phyloP scores from a whole-genome alignment of 2,329 filamentous ascomycete genomes.

The Diplodia sapinea region DNA sequence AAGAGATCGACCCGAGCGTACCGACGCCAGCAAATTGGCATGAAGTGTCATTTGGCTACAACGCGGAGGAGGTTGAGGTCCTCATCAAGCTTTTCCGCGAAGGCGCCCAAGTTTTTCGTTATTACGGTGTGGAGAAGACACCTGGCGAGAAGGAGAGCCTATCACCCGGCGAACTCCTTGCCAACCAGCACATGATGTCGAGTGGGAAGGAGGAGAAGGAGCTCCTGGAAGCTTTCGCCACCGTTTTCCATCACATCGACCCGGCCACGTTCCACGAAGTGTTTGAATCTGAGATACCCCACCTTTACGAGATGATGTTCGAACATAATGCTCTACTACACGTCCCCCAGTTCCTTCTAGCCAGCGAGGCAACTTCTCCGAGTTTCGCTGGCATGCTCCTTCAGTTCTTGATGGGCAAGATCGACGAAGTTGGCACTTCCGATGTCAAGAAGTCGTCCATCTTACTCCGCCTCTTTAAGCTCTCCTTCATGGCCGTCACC shows the following conservation, averaged over 20 bases:
- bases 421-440: conserved; percentile 90
- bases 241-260: conserved; percentile 97
- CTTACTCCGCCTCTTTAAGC: conserved; percentile 89
- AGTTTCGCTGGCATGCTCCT: conserved; percentile 98
- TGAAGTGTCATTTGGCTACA: conserved; percentile 95
- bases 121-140: conserved; percentile 89
- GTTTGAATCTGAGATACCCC: conserved; percentile 95
- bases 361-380: conserved; percentile 96
- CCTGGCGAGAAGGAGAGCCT: conserved; percentile 73
- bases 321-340: conserved; percentile 93
- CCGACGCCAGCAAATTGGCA: conserved; percentile 84
- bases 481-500: conserved; percentile 99
- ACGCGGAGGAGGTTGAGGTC: conserved; percentile 94
- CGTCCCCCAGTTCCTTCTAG: conserved; percentile 96
- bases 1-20: conserved; percentile 73
- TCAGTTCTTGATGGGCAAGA: conserved; percentile 95
- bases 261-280: conserved; percentile 98
- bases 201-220: conserved; percentile 98
- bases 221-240: conserved; percentile 94
- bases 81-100: conserved; percentile 98
- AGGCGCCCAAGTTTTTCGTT: conserved; percentile 93
- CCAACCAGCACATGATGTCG: conserved; percentile 85
- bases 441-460: conserved; percentile 94
- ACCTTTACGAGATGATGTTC: conserved; percentile 96
- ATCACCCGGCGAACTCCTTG: conserved; percentile 88